Percentiles rank a stretch among this genome's conserved stretches.
Evolutionary conservation across 495 filamentous ascomycete genomes (phyloP).

Genomic region (Polyplosphaeria fusca): DNA sequence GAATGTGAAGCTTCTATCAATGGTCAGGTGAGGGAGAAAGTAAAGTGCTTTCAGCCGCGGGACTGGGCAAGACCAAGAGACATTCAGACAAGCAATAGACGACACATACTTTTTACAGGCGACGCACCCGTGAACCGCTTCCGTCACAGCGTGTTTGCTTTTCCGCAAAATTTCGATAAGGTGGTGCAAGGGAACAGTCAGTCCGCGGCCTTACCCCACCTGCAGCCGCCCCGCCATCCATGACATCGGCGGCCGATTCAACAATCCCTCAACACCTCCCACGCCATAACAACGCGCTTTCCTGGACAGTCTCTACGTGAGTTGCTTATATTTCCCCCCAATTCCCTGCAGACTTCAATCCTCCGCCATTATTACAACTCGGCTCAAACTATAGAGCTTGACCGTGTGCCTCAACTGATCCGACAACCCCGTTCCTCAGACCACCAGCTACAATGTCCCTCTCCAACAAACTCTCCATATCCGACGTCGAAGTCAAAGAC

Average conservation of each 20-base stretch:
- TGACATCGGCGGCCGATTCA: slow-evolving; percentile 14
- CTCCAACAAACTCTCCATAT: slow-evolving; percentile 94
- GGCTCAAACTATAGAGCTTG: slow-evolving; percentile 2
- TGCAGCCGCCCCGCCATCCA: slow-evolving; percentile 18
- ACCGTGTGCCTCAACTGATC: slow-evolving; percentile 13
- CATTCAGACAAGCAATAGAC: too few relatives aligned
- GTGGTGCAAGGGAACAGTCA: too few relatives aligned
- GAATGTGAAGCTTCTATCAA: too few relatives aligned
- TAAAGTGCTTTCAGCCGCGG: too few relatives aligned
- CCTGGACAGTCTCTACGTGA: slow-evolving; percentile 19
- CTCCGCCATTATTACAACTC: not conserved
- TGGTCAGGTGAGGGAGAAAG: too few relatives aligned
- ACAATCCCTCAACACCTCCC: slow-evolving; percentile 21
- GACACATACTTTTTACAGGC: too few relatives aligned
- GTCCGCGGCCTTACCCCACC: slow-evolving; percentile 10
- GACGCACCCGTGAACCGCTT: too few relatives aligned
- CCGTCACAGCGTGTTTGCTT: slow-evolving; percentile 2
- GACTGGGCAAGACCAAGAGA: too few relatives aligned
- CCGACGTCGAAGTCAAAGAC: slow-evolving; percentile 92
- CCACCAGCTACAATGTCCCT: slow-evolving; percentile 75
- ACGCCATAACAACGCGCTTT: slow-evolving; percentile 6
- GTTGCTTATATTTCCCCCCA: slow-evolving; percentile 6
- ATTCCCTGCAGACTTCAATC: not conserved
- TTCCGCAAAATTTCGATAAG: slow-evolving; percentile 23
- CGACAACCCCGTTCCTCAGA: not conserved